Evolutionary conservation across 352 stramenopile genomes (phyloP).

Genomic region (Aphanomyces cochlioides): DNA sequence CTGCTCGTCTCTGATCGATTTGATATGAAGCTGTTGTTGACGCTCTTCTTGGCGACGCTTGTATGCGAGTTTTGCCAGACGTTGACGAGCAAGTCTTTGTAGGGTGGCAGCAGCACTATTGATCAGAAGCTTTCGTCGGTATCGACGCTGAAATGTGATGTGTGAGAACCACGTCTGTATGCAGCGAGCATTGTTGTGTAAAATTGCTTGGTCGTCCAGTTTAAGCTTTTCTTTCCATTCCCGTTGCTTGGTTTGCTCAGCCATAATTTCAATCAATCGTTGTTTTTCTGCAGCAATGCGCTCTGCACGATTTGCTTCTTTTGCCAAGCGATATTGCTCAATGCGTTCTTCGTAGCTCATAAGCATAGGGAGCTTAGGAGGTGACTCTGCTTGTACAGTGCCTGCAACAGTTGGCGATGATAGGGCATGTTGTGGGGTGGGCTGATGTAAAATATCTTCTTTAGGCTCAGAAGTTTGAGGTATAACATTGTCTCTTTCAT

Average conservation of each 20-base stretch:
- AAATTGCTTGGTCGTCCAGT: slow-evolving; percentile 1
- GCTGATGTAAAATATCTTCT: too few species aligned
- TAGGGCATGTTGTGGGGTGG: neutral
- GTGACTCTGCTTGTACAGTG: neutral
- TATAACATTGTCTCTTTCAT: too few species aligned
- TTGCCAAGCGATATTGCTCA: slow-evolving; percentile 49
- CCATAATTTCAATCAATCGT: slow-evolving; percentile 35
- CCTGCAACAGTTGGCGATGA: neutral
- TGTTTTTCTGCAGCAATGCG: slow-evolving; percentile 66
- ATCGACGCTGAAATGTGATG: slow-evolving; percentile 5
- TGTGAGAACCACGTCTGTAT: slow-evolving; percentile 23
- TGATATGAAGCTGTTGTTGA: neutral
- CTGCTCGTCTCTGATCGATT: neutral
- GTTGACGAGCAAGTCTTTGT: neutral
- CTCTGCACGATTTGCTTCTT: slow-evolving; percentile 49
- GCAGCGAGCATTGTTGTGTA: slow-evolving; percentile 1
- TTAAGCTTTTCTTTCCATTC: slow-evolving; percentile 19
- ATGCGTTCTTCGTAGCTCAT: slow-evolving; percentile 75
- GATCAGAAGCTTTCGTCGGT: neutral
- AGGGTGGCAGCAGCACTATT: neutral
- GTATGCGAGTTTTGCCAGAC: neutral
- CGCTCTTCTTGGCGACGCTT: neutral
- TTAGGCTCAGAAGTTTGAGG: too few species aligned
- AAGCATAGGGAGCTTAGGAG: slow-evolving; percentile 51
- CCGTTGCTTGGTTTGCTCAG: slow-evolving; percentile 20